Evolutionary conservation across 768 basidiomycete species (phyloP).

Genomic region (Suillus sp.): DNA sequence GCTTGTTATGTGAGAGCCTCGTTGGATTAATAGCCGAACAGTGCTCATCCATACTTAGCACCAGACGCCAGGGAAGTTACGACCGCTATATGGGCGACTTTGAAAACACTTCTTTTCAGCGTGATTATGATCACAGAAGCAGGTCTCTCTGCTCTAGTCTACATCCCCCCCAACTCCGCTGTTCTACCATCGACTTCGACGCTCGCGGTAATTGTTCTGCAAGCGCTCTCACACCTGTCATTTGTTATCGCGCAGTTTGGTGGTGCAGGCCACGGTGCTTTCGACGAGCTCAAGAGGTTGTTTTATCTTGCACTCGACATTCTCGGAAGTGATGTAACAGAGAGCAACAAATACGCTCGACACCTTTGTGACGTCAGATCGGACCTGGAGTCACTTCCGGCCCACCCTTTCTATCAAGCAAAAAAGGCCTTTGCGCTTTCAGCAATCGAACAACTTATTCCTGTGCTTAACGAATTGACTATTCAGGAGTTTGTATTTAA

Average conservation of each 20-base stretch:
- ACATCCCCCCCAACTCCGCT: conserved; percentile 43
- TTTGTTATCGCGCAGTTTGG: conserved; percentile 84
- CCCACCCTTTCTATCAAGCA: conserved; percentile 33
- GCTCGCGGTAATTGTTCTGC: conserved; percentile 57
- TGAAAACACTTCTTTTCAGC: conserved; percentile 79
- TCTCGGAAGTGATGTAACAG: conserved; percentile 45
- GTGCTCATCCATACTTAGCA: conserved; percentile 31
- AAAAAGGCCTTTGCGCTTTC: conserved; percentile 67
- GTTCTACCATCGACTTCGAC: conserved; percentile 38
- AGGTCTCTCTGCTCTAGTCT: conserved; percentile 56
- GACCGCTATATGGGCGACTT: conserved; percentile 60
- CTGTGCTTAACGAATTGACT: conserved; percentile 52
- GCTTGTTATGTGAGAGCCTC: conserved; percentile 4
- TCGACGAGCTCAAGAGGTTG: conserved; percentile 70
- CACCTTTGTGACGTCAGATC: conserved; percentile 36
- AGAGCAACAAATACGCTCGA: conserved; percentile 42
- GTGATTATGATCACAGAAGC: conserved; percentile 70
- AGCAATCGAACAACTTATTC: conserved; percentile 77
- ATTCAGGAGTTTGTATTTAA: conserved; percentile 60
- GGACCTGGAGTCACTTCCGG: conserved; percentile 25
- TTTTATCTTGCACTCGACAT: conserved; percentile 82
- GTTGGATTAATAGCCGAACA: conserved; percentile 10
- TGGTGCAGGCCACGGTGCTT: conserved; percentile 55
- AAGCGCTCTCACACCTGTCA: conserved; percentile 64
- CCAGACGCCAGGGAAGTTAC: conserved; percentile 46